Conservation (phyloP, 495 filamentous ascomycete species). For the Penicillium turbatum region DNA sequence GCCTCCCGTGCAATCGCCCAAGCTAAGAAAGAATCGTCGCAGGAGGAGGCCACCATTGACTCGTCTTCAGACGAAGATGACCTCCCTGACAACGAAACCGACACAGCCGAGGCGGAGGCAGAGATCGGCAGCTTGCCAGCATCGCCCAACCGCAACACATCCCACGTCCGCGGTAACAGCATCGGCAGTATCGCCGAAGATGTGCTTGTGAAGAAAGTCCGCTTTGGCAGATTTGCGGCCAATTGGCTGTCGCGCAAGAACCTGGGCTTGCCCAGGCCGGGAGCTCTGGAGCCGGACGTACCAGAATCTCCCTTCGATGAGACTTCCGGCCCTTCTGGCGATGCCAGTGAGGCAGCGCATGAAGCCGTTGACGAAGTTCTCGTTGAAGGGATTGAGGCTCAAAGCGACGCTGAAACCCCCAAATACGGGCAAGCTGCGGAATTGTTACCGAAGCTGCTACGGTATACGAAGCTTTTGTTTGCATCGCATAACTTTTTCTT, state of each 20-base stretch:
- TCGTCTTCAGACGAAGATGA: slow-evolving; percentile 38
- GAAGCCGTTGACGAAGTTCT: slow-evolving; percentile 3
- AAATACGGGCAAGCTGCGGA: slow-evolving; percentile 28
- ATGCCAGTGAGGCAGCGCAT: slow-evolving; percentile 13
- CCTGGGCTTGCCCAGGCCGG: slow-evolving; percentile 53
- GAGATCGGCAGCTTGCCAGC: slow-evolving; percentile 33
- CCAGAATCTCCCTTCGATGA: slow-evolving; percentile 24
- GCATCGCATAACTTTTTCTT: slow-evolving; percentile 84
- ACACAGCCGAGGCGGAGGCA: slow-evolving; percentile 29
- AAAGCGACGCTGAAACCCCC: slow-evolving; percentile 30
- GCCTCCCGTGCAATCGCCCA: slow-evolving; percentile 65
- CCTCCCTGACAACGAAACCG: slow-evolving; percentile 33
- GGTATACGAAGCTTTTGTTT: slow-evolving; percentile 76
- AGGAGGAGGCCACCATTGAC: slow-evolving; percentile 25
- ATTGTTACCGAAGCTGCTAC: slow-evolving; percentile 79
- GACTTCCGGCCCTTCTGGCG: slow-evolving; percentile 8
- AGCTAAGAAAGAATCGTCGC: slow-evolving; percentile 48
- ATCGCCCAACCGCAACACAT: slow-evolving; percentile 25
- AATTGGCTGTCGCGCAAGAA: slow-evolving; percentile 84
- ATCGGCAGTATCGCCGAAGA: slow-evolving; percentile 70
- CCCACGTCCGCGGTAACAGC: slow-evolving; percentile 25
- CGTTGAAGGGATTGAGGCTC: slow-evolving; percentile 23
- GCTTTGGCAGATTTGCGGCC: slow-evolving; percentile 82
- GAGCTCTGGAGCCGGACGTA: slow-evolving; percentile 24
- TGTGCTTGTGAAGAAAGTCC: slow-evolving; percentile 70